phyloP scores from a whole-genome alignment of 2,329 filamentous ascomycete species.

The Talaromyces funiculosus region DNA sequence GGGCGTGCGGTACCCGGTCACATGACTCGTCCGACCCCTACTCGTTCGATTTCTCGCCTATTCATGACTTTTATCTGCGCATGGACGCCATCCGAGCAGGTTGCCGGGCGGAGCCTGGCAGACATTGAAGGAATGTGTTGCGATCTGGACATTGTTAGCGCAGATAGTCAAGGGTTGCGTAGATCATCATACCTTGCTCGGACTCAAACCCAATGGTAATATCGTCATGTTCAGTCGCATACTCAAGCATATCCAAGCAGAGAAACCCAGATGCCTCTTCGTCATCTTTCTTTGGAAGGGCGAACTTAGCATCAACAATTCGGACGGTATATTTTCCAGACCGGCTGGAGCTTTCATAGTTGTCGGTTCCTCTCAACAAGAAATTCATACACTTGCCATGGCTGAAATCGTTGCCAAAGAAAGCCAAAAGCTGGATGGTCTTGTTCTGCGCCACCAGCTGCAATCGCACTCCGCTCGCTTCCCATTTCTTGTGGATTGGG shows the following conservation, averaged over 20 bases:
- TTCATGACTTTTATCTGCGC: slow-evolving; percentile 26
- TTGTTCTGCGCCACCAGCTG: slow-evolving; percentile 75
- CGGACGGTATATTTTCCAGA: slow-evolving; percentile 66
- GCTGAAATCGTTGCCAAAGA: slow-evolving; percentile 74
- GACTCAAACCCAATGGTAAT: slow-evolving; percentile 79
- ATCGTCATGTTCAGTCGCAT: slow-evolving; percentile 85
- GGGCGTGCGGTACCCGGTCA: slow-evolving; percentile 1
- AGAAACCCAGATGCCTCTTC: slow-evolving; percentile 63
- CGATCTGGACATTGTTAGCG: slow-evolving; percentile 26
- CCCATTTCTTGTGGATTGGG: slow-evolving; percentile 91
- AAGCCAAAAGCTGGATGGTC: slow-evolving; percentile 71
- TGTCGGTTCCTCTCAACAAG: slow-evolving; percentile 74
- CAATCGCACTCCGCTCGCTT: slow-evolving; percentile 70
- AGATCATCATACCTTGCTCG: slow-evolving; percentile 59
- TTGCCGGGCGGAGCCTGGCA: slow-evolving; percentile 36
- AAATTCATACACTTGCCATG: slow-evolving; percentile 89
- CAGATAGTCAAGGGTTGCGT: not conserved
- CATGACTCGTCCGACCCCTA: slow-evolving; percentile 17
- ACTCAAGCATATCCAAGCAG: slow-evolving; percentile 79
- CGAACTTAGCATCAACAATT: slow-evolving; percentile 86
- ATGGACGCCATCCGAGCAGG: slow-evolving; percentile 38
- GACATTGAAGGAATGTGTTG: slow-evolving; percentile 31
- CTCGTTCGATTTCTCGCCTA: not conserved
- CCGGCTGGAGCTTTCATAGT: slow-evolving; percentile 64
- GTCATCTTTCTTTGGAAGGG: slow-evolving; percentile 58